Percentiles rank a stretch among this genome's conserved stretches.
phyloP scores from a whole-genome alignment of 192 early-diverging fungal genomes.

The Rhizophagus clarus region DNA sequence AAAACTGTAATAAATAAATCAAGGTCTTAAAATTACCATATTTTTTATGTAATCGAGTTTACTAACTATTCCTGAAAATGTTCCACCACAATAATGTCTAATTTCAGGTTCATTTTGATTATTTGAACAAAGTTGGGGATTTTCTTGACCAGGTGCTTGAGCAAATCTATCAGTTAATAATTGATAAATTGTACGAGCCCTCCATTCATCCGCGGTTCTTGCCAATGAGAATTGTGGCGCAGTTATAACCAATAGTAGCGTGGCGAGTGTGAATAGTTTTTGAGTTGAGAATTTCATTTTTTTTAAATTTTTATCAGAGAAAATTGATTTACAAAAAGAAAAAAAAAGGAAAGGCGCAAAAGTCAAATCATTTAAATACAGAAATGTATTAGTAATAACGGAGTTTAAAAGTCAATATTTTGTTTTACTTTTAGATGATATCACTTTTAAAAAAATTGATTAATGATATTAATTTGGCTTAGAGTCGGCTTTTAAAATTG shows the following conservation, averaged over 20 bases:
- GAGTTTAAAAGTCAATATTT: no score
- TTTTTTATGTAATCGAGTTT: constrained; percentile 50
- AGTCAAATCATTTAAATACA: no score
- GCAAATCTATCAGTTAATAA: constrained; percentile 53
- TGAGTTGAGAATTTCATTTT: no score
- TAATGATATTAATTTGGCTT: no score
- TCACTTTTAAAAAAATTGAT: no score
- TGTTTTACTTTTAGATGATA: no score
- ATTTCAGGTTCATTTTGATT: constrained; percentile 21
- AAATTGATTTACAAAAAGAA: no score
- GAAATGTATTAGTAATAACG: no score
- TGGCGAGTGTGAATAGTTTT: neutral
- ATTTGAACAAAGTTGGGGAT: constrained; percentile 19
- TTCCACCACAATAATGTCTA: constrained; percentile 50
- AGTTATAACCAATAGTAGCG: neutral
- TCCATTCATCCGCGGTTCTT: constrained; percentile 39
- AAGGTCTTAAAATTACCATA: constrained; percentile 1
- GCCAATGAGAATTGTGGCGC: neutral
- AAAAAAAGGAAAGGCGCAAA: no score
- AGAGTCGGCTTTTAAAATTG: no score
- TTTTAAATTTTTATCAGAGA: no score
- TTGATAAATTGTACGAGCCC: constrained; percentile 46
- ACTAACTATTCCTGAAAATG: constrained; percentile 42
- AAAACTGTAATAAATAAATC: neutral
- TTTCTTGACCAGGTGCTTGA: constrained; percentile 26